Base-by-base conservation (phyloP, 1,139 yeast genomes). In the Hanseniaspora gamundiae region DNA sequence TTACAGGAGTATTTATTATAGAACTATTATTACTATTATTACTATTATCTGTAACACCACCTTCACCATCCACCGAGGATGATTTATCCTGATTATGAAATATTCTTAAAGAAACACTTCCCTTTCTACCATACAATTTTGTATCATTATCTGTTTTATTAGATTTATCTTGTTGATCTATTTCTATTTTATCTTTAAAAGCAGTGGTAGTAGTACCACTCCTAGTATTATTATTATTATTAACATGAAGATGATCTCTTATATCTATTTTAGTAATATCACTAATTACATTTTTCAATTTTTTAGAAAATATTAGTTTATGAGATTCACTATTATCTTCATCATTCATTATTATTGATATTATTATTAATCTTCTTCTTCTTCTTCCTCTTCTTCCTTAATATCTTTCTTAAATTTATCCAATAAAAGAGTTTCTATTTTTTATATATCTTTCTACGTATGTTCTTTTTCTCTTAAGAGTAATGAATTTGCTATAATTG, bases 121-220 rank as follows among this genome's bases (percentile, higher is more conserved):
- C 64, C 43, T 61, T 60, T 44, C 65, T 52, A 11, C 64, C 63
- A 48, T 55, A 57, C 20, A 57, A 38, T 59, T 71, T 54, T 49
- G 62, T 58, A 51, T 55, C 73, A 54, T 30, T 30, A n/a, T 30
- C 17, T n/a, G 16, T n/a, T 8, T 14, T 16, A 30, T 30, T 30
- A 14, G 13, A n/a, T n/a, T 30, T 14, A 6, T 16, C 35, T n/a
- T n/a, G n/a, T n/a, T n/a, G n/a, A n/a, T n/a, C n/a, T n/a, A n/a
- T n/a, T n/a, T n/a, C n/a, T n/a, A n/a, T n/a, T n/a, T n/a, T n/a
- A n/a, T n/a, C n/a, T n/a, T n/a, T n/a, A n/a, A n/a, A n/a, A n/a
- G n/a, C n/a, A n/a, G n/a, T n/a, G n/a, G n/a, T n/a, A n/a, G n/a
- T n/a, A 24, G 6, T 24, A 24, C 9, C 26, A 24, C 9, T 24